Percentiles rank a stretch among this genome's conserved stretches.
Evolutionary conservation across 176 grass and related monocot genomes (phyloP).

Genomic region (Musa acuminata): DNA sequence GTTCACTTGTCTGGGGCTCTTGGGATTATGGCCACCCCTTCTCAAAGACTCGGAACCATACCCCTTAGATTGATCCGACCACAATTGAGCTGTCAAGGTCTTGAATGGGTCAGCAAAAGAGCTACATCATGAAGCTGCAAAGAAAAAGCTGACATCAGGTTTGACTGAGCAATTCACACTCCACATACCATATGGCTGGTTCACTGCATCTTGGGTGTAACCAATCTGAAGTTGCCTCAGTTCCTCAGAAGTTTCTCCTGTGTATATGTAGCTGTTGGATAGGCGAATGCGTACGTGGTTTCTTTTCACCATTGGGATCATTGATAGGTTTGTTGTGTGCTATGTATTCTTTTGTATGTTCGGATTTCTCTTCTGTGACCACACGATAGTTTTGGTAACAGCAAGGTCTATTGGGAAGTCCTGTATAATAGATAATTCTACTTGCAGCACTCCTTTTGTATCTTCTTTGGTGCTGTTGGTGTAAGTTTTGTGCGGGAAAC

Average conservation of each 20-base stretch:
- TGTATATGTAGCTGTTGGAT: conserved; percentile 49
- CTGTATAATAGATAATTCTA: conserved; percentile 11
- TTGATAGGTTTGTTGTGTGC: conserved; percentile 36
- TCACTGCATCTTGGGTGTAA: not conserved
- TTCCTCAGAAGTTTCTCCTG: conserved; percentile 27
- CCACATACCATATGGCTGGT: not conserved
- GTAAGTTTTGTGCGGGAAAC: conserved; percentile 9
- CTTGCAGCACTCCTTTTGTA: not conserved
- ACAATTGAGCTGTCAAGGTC: not conserved
- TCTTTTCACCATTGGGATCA: conserved; percentile 25
- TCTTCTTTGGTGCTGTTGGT: conserved; percentile 15
- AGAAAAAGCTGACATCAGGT: not conserved
- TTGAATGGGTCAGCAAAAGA: not conserved
- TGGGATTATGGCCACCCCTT: not conserved
- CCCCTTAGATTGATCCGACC: not conserved
- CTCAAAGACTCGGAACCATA: not conserved
- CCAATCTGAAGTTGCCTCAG: not conserved
- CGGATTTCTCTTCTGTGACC: conserved; percentile 31
- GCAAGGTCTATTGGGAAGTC: not conserved
- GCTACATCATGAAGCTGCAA: not conserved
- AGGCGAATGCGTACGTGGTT: conserved; percentile 17
- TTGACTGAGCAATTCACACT: not conserved
- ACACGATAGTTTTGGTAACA: conserved; percentile 22
- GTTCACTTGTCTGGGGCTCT: not conserved
- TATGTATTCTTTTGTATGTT: conserved; percentile 60